Base-by-base conservation (phyloP, 441 rosid species). In the Pelargonium myrrhifolium region DNA sequence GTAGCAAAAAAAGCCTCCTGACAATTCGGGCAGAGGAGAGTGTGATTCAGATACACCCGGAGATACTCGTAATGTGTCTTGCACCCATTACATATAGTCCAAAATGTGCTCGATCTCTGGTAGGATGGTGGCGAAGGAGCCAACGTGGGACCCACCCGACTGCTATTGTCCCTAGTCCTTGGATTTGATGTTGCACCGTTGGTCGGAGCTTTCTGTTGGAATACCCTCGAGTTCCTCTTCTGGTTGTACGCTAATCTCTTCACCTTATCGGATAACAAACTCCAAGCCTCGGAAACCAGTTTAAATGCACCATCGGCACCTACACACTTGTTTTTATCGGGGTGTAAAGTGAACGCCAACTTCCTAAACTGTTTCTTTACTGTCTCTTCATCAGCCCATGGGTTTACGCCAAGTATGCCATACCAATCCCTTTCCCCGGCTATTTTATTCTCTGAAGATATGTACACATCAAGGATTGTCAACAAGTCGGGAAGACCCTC, bases 301-400 rank as follows among this genome's bases (percentile, higher is more conserved):
- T 85, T 85, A 72, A 95, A 95, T 14, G 99, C 99, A 61, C 96
- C 96, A 62, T 86, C 95, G 9, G 96, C 89, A 5, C 96, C 96
- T 5, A 77, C 72, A 18, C 86, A 81, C 72, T 87, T 87, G 83
- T 89, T 92, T 79, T 90, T 95, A 77, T 95, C 97, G n/a, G 98
- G 99, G 77, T 90, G 99, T 64, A 95, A 96, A 74, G 78, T 63
- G 42, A 92, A 82, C 67, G 86, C 92, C 63, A 90, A 77, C 75
- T 86, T 95, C 68, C 84, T 80, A 69, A 85, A 90, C 66, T 90
- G 97, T 76, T 82, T 89, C 78, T 75, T 87, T 39, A 90, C 75
- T 6, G 79, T 78, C 45, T 90, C 98, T 26, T 89, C 95, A 67
- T 87, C 92, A 69, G 86, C 92, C 62, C 40, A 72, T 0, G 97